Evolutionary conservation across 306 rosid species (phyloP), one percentile per base, ranked within the genome.

Genomic region (Lathyrus aphaca): DNA sequence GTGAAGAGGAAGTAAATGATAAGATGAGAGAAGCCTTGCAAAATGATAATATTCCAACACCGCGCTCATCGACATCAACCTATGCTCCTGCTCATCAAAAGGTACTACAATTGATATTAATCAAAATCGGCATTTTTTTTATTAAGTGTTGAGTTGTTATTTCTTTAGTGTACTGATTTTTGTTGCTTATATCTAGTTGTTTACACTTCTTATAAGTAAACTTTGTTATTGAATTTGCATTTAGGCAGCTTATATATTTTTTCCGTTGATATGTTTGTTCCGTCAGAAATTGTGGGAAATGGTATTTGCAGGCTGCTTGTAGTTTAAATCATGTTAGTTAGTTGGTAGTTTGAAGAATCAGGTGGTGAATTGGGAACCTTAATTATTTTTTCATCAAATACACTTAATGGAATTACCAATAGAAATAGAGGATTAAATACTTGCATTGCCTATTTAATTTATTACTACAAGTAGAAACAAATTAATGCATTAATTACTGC

Each of bases 241-340:
- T 30, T 29, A 44, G 55, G 49, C 18, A 35, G 69, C 73, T 62
- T 70, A 14, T 72, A 15, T 64, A 29, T 66, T 53, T 67, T 16
- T 53, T 60, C 13, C 29, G 58, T 19, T 66, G 40, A 37, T 67
- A n/a, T 46, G 49, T 32, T 60, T 53, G 57, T 15, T 66, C 53
- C 0, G 7, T 37, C 66, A 43, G 21, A 60, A 59, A 25, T 60
- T 14, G 10, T 25, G 23, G 45, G 72, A 60, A 62, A 32, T 42
- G 63, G 49, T 51, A 53, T 49, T 51, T 60, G 15, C 51, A 4
- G 18, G 51, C 69, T 29, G 35, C 15, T 53, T 17, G 17, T 40
- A 61, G 61, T 68, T 69, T 39, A 54, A 38, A 3, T 74, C 55
- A 49, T n/a, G n/a, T n/a, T n/a, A 65, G 74, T 30, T 55, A 30